Conservation (phyloP, 1,284 basidiomycete species). For the Trichosporon ovoides region DNA sequence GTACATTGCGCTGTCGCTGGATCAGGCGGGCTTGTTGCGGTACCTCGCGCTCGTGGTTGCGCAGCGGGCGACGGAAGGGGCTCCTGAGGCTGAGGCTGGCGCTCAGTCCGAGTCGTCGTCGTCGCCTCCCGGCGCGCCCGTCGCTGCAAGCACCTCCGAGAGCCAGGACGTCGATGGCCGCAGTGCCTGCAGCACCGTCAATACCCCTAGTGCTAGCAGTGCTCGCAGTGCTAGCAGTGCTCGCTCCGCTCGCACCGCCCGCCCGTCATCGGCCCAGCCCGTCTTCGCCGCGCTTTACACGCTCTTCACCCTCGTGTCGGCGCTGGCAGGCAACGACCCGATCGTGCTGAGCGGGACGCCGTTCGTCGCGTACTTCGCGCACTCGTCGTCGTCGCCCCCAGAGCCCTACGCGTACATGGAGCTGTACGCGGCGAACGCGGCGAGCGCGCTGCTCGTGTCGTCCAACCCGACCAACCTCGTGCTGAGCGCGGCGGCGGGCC, state of each 20-base stretch:
- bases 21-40: constrained; percentile 75
- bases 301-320: constrained; percentile 71
- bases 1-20: constrained; percentile 89
- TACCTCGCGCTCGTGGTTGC: constrained; percentile 84
- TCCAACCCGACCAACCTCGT: constrained; percentile 54
- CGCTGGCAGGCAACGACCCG: constrained; percentile 84
- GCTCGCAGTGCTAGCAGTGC: too few species aligned
- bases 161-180: not conserved
- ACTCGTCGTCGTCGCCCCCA: constrained; percentile 58
- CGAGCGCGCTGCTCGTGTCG: constrained; percentile 51
- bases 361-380: constrained; percentile 77
- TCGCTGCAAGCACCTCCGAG: not conserved
- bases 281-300: constrained; percentile 74
- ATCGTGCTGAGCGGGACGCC: constrained; percentile 74
- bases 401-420: constrained; percentile 64
- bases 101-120: not conserved
- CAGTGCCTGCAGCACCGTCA: too few species aligned
- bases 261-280: constrained; percentile 52
- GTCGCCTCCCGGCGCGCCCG: not conserved
- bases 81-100: not conserved
- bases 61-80: constrained; percentile 58
- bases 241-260: not conserved
- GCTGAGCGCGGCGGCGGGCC: constrained; percentile 48
- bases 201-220: too few species aligned
- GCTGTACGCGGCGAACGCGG: constrained; percentile 73